These are phyloP conservation scores for Zancudomyces culisetae DNA, from an alignment of 371 early-diverging fungal genomes.

Conservation along the genomic window DNA sequence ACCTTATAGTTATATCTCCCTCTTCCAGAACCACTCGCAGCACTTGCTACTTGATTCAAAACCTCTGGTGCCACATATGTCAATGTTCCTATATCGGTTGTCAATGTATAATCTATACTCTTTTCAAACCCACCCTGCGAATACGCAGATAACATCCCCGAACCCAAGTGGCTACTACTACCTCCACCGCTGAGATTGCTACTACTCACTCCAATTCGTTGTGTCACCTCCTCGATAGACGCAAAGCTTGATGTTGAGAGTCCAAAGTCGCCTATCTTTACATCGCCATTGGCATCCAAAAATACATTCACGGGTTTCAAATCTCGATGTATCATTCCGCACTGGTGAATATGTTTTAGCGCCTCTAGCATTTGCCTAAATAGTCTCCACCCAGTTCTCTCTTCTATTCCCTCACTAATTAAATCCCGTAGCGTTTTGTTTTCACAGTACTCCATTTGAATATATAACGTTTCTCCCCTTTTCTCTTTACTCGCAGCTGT, in stretches of 20 bases:
- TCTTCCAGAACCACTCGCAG: slow-evolving; percentile 5
- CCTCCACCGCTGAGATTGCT: not conserved
- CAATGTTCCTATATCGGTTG: slow-evolving; percentile 75
- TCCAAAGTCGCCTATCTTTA: slow-evolving; percentile 96
- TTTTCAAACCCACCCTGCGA: slow-evolving; percentile 14
- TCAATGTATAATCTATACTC: slow-evolving; percentile 35
- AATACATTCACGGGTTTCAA: slow-evolving; percentile 91
- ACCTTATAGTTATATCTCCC: slow-evolving; percentile 51
- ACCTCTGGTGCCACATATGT: slow-evolving; percentile 87
- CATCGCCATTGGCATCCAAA: slow-evolving; percentile 65
- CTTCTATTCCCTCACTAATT: slow-evolving; percentile 63
- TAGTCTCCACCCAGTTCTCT: slow-evolving; percentile 31
- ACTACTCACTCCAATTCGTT: not conserved
- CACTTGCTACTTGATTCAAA: slow-evolving; percentile 19
- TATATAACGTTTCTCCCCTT: slow-evolving; percentile 34
- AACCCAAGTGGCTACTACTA: not conserved
- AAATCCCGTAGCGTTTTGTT: slow-evolving; percentile 74
- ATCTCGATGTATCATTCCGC: slow-evolving; percentile 92
- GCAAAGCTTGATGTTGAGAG: slow-evolving; percentile 63
- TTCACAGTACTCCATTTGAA: slow-evolving; percentile 97
- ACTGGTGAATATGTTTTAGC: slow-evolving; percentile 57
- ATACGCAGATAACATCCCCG: not conserved
- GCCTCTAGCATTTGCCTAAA: slow-evolving; percentile 75
- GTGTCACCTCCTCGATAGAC: slow-evolving; percentile 25
- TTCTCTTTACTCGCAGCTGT: not conserved